These are phyloP conservation scores for Prosopis cineraria DNA, from an alignment of 306 rosid species.

Conservation along the genomic window DNA sequence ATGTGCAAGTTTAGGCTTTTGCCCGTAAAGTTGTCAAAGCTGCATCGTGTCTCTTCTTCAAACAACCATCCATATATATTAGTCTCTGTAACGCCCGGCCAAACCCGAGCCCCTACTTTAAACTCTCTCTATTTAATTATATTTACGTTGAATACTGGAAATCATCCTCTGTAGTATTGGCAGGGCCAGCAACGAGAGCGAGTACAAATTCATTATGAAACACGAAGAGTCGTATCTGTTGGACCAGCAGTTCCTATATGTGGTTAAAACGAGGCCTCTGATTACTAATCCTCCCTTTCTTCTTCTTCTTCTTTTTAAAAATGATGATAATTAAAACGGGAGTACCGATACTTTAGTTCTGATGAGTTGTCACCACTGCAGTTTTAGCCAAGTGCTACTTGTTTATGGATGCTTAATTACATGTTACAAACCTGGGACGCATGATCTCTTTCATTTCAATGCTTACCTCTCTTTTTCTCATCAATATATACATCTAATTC, in stretches of 20 bases:
- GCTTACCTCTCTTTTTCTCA: conserved; percentile 1
- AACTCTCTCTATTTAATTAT: not conserved
- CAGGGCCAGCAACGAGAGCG: too few relatives aligned
- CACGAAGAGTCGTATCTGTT: not conserved
- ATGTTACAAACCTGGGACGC: conserved; percentile 30
- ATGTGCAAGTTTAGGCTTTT: conserved; percentile 23
- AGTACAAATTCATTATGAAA: conserved; percentile 20
- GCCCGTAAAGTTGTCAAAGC: conserved; percentile 31
- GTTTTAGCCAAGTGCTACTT: conserved; percentile 12
- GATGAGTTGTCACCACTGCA: too few relatives aligned
- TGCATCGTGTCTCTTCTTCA: conserved; percentile 13
- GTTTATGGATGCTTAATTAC: conserved; percentile 28
- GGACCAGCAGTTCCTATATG: conserved; percentile 15
- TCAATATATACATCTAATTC: too few relatives aligned
- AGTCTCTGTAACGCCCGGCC: not conserved
- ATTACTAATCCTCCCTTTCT: not conserved
- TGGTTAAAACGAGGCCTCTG: conserved; percentile 30
- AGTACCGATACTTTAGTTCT: too few relatives aligned
- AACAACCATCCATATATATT: conserved; percentile 1
- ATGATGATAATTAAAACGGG: too few relatives aligned
- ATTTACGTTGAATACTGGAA: not conserved
- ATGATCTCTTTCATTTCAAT: conserved; percentile 34
- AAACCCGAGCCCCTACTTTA: not conserved
- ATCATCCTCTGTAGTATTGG: too few relatives aligned
- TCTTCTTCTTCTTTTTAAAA: too few relatives aligned